Conservation (phyloP, 805 yeast genomes). For the Saccharomycopsis babjevae region DNA sequence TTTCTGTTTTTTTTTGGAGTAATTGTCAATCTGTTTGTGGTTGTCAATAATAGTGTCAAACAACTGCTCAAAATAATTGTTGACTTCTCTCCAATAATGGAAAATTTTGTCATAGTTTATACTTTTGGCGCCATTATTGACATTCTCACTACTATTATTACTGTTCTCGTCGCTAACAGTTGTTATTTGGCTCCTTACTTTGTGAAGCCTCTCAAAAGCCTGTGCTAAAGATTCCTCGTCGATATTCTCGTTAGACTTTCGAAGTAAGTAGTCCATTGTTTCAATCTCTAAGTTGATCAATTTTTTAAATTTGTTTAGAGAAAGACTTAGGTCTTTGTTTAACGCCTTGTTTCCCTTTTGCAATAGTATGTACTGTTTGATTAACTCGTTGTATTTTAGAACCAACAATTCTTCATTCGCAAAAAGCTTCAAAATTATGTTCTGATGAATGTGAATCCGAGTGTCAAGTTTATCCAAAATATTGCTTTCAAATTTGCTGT, state of each 20-base stretch:
- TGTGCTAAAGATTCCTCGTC: background rate
- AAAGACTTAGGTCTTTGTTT: background rate
- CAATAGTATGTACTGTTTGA: background rate
- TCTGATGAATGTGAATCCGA: background rate
- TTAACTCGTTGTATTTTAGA: background rate
- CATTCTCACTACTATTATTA: background rate
- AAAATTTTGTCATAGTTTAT: background rate
- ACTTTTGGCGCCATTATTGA: background rate
- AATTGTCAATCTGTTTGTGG: background rate
- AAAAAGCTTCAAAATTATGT: background rate
- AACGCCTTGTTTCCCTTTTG: background rate
- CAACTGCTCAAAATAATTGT: background rate
- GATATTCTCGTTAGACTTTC: background rate
- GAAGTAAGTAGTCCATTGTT: background rate
- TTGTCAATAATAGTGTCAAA: background rate
- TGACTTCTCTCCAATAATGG: background rate
- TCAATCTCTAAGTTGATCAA: background rate
- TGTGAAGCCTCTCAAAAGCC: background rate
- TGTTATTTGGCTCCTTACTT: background rate
- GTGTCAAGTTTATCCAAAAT: background rate
- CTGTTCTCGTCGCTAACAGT: background rate
- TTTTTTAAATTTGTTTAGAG: background rate
- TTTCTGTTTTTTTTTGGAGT: background rate
- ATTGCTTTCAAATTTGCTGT: background rate
- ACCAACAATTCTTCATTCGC: background rate